Evolutionary conservation across 139 green algal species (phyloP).

Genomic region (Chlamydomonas sphaeroides): DNA sequence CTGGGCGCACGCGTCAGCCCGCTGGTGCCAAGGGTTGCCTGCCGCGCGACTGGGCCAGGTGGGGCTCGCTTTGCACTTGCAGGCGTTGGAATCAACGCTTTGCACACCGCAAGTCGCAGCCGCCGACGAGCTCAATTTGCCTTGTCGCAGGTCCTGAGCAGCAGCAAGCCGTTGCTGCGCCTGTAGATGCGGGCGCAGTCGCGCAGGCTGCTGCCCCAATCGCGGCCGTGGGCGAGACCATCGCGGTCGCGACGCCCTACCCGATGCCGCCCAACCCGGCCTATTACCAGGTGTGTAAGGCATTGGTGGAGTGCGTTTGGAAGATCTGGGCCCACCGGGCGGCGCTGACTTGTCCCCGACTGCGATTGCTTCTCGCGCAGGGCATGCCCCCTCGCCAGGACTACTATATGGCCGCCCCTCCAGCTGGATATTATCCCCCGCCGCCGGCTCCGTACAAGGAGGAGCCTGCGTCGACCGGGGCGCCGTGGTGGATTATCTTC

Average conservation of each 20-base stretch:
- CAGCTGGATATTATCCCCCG: conserved; percentile 30
- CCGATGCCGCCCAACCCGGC: not conserved
- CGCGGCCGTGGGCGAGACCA: conserved; percentile 15
- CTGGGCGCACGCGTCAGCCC: too few relatives aligned
- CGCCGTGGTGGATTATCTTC: conserved; percentile 65
- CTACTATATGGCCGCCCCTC: conserved; percentile 54
- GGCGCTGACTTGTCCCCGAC: too few relatives aligned
- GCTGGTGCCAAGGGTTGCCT: too few relatives aligned
- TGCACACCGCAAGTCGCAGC: too few relatives aligned
- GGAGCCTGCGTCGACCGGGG: conserved; percentile 12
- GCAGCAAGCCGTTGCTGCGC: not conserved
- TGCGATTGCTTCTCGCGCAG: not conserved
- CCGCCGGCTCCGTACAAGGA: conserved; percentile 37
- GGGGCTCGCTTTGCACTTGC: too few relatives aligned
- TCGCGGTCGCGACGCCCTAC: conserved; percentile 8
- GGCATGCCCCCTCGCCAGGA: conserved; percentile 31
- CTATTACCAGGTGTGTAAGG: conserved; percentile 36
- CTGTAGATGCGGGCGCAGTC: not conserved
- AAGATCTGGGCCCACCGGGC: too few relatives aligned
- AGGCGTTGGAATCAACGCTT: too few relatives aligned
- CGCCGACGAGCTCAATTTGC: too few relatives aligned
- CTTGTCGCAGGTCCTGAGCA: conserved; percentile 9
- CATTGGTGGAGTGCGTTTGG: too few relatives aligned
- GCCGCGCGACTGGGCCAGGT: too few relatives aligned
- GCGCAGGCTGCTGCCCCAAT: not conserved